Evolutionary conservation across 2,329 filamentous ascomycete genomes (phyloP).

Genomic region (Cladosporium phlei): DNA sequence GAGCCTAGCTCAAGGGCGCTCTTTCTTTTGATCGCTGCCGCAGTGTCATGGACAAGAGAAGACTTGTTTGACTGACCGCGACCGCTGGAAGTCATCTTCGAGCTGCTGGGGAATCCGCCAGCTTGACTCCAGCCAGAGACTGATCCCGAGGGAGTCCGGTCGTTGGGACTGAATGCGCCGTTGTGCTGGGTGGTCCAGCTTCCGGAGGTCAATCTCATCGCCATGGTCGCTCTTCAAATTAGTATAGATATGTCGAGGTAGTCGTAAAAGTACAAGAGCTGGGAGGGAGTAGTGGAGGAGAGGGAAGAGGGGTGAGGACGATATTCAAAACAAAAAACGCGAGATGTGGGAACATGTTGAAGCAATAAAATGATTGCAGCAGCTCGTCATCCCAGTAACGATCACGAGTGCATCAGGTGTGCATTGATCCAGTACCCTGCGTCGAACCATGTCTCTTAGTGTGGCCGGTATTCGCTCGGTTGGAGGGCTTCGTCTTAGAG

Average conservation of each 20-base stretch:
- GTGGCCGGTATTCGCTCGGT: conserved; percentile 2
- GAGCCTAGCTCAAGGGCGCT: conserved; percentile 34
- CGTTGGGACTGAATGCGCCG: conserved; percentile 2
- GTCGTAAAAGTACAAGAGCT: conserved; percentile 8
- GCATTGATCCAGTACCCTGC: conserved; percentile 9
- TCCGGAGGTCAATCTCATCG: conserved; percentile 3
- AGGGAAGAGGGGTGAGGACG: neutral
- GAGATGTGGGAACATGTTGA: neutral
- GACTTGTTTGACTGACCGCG: conserved; percentile 26
- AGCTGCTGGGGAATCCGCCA: conserved; percentile 1
- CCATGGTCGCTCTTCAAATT: neutral
- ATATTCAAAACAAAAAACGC: neutral
- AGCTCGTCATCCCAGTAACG: too few relatives aligned
- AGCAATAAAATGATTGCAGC: neutral
- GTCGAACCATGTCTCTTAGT: neutral
- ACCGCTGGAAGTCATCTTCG: neutral
- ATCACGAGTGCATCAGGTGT: too few relatives aligned
- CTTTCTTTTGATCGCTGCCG: conserved; percentile 31
- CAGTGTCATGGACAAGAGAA: conserved; percentile 33
- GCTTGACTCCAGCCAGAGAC: conserved; percentile 7
- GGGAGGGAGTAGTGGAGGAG: neutral
- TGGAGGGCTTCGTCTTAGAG: neutral
- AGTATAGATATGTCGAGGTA: neutral
- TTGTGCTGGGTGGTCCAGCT: conserved; percentile 11
- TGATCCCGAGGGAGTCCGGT: conserved; percentile 6